Evolutionary conservation across 345 rosid species (phyloP), one percentile per base, ranked within the genome.

Genomic region (Barbarea vulgaris): DNA sequence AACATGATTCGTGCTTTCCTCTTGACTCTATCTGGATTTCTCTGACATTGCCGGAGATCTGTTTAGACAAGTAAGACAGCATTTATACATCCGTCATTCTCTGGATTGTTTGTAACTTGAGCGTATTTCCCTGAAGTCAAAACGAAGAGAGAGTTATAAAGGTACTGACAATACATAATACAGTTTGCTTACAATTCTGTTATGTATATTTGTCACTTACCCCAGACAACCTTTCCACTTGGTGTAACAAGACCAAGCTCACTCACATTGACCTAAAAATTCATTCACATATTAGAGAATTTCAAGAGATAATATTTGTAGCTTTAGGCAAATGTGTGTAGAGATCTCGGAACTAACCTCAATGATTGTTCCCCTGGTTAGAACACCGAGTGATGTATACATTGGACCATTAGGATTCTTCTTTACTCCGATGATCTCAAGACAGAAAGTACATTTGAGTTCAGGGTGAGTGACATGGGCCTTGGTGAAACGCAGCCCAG

Each of bases 381-480:
- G 79, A 69, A 92, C 98, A 72, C 95, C 97, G 13, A 91, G 93
- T 55, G 96, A 89, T 3, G 97, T 90, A 72, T 90, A 92, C 87
- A 90, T 92, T n/a, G 91, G 91, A 22, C 97, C 98, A 34, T 92
- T 92, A 4, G 97, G 99, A 70, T 92, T 92, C 74, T 95, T 95
- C 90, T 95, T 90, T 36, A 92, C 81, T 15, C 88, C 98, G 5
- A 89, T 90, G 76, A 92, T 90, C 61, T 90, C 96, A 9, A 92
- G 94, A 81, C 87, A 83, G 87, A 92, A 89, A 27, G 98, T 89
- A 74, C 96, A 89, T 52, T 85, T 95, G 2, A 92, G 90, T 51
- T 95, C 98, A 61, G 96, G 98, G 51, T 95, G 98, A 3, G 97
- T 95, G 7, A 95, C 94, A 53, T 95, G 97, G 22, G 97, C 96